Base-by-base conservation (phyloP, 2,329 filamentous ascomycete genomes). In the Aspergillus clavatus region DNA sequence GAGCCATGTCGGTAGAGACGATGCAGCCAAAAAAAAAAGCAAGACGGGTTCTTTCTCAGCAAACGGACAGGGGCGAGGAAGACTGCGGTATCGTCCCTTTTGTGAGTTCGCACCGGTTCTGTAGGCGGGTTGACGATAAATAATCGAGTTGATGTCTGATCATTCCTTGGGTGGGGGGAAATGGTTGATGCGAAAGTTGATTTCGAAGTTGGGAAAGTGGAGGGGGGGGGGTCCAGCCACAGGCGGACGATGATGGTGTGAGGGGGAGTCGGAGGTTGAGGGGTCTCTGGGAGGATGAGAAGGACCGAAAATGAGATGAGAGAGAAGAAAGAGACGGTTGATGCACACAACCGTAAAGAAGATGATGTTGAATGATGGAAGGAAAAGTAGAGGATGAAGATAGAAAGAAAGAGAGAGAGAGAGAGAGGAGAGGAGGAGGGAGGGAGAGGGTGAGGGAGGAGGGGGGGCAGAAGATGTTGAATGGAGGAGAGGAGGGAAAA, bases 61-160 rank as follows among this genome's bases (percentile, higher is more conserved):
- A 63, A 38, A 52, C 47, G 42, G 54, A 43, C 45, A 52, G 51
- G 46, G 57, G 51, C 51, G 57, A 56, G 45, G 52, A 55, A 50
- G 53, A 50, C 52, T 57, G 58, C 51, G 60, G 55, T 69, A 68
- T 68, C 50, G 63, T 63, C 59, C 63, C 65, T 55, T 65, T 64
- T 47, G 67, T 65, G 55, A 63, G 57, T 61, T 67, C 67, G 62
- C 63, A 68, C 66, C 66, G 65, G 58, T 66, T 67, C 60, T 70
- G 66, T 53, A 68, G 61, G 58, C 61, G 66, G 61, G 60, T 61
- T 60, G 62, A 66, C 53, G 67, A 68, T 59, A 66, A 54, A 46
- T 60, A 59, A 60, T 63, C 63, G 56, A 59, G 60, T 60, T 63
- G 67, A 58, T 62, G 62, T 61, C 65, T 67, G 66, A 63, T 68